Conservation (phyloP, 768 basidiomycete species). For the Xerocomellus intermedius region DNA sequence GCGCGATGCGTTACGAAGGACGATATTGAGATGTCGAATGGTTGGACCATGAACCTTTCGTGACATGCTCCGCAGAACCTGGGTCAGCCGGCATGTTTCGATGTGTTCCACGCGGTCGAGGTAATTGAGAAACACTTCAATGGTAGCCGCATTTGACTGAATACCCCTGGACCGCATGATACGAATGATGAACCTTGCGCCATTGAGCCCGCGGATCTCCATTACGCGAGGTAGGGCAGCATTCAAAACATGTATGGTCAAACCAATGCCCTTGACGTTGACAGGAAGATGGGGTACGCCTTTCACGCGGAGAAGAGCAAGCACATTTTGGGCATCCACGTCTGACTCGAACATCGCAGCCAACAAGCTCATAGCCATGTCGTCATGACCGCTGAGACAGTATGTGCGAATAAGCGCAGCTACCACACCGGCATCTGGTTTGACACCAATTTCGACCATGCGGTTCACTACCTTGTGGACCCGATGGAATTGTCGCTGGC, state of each 20-base stretch:
- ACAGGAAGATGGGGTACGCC: conserved; percentile 17
- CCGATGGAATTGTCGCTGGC: conserved; percentile 41
- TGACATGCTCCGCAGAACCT: conserved; percentile 46
- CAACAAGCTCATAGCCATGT: conserved; percentile 52
- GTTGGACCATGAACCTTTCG: conserved; percentile 45
- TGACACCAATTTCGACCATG: conserved; percentile 44
- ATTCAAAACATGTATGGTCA: conserved; percentile 57
- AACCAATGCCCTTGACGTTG: conserved; percentile 30
- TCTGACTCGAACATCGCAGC: conserved; percentile 42
- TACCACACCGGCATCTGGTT: conserved; percentile 45
- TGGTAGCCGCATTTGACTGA: conserved; percentile 51
- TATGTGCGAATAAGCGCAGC: conserved; percentile 60
- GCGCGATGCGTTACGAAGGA: conserved; percentile 53
- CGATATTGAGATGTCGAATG: conserved; percentile 54
- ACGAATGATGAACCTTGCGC: conserved; percentile 44
- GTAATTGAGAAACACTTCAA: conserved; percentile 54
- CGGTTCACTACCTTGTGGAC: conserved; percentile 46
- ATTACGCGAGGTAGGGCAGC: conserved; percentile 54
- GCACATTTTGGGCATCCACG: conserved; percentile 22
- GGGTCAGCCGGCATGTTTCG: conserved; percentile 46
- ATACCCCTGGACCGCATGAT: conserved; percentile 56
- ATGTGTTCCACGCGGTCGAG: conserved; percentile 44
- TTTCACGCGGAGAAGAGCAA: conserved; percentile 23
- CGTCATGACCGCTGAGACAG: conserved; percentile 44
- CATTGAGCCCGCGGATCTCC: conserved; percentile 46